A percentile compares a stretch with the other conserved stretches of the same genome.
phyloP scores from a whole-genome alignment of 2,329 filamentous ascomycete genomes.

The Cladophialophora chaetospira region DNA sequence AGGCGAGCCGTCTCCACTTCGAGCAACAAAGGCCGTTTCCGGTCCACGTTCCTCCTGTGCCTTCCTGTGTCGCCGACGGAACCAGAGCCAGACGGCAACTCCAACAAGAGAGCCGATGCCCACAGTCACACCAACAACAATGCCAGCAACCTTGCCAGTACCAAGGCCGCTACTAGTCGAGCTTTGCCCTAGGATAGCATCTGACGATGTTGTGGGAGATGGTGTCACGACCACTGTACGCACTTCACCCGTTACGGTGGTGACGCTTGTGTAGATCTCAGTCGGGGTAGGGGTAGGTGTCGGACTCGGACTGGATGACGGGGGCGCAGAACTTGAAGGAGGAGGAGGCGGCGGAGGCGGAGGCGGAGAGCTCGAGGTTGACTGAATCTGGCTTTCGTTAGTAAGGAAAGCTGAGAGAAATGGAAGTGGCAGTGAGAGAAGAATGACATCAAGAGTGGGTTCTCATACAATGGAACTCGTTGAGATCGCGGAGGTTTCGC shows the following conservation, averaged over 20 bases:
- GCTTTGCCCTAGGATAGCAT: constrained; percentile 31
- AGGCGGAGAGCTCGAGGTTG: not conserved
- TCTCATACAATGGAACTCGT: constrained; percentile 29
- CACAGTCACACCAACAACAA: constrained; percentile 46
- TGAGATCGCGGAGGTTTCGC: constrained; percentile 17
- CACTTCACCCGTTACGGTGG: constrained; percentile 37
- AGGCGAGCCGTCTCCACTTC: constrained; percentile 21
- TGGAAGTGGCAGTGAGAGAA: not conserved
- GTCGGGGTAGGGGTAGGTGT: constrained; percentile 16
- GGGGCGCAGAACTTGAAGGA: constrained; percentile 6
- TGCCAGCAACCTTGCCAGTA: constrained; percentile 47
- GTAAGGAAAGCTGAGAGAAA: not conserved
- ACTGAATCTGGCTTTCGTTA: not conserved
- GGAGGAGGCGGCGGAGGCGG: not conserved
- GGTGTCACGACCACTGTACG: constrained; percentile 35
- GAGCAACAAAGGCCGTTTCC: constrained; percentile 23
- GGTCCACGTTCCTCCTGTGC: not conserved
- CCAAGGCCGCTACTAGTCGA: constrained; percentile 36
- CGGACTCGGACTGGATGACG: constrained; percentile 30
- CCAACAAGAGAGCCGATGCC: constrained; percentile 42
- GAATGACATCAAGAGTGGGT: constrained; percentile 13
- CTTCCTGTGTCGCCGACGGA: constrained; percentile 40
- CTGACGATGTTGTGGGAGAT: constrained; percentile 21
- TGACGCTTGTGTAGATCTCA: constrained; percentile 32
- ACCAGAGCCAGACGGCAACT: constrained; percentile 44